Percentiles rank a stretch among this genome's conserved stretches.
Evolutionary conservation across 1,139 yeast species (phyloP).

Genomic region (Hemisphaericaspora subhashii): DNA sequence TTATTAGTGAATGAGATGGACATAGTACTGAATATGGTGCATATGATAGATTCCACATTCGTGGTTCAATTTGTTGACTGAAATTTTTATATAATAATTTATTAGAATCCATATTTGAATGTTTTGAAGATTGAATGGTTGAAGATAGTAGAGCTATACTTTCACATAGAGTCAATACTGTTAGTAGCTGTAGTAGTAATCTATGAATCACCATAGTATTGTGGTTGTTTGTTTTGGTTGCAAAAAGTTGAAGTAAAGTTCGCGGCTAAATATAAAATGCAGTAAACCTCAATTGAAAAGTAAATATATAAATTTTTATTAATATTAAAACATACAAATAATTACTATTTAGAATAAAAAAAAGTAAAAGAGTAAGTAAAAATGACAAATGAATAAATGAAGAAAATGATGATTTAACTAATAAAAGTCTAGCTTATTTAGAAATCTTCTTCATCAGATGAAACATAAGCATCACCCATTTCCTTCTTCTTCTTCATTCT

Average conservation of each 20-base stretch:
- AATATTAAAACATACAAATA: constrained; percentile 3
- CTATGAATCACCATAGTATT: background rate
- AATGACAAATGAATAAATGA: constrained; percentile 3
- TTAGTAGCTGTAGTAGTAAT: background rate
- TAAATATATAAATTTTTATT: constrained; percentile 4
- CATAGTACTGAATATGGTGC: constrained; percentile 45
- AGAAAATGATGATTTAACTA: constrained; percentile 1
- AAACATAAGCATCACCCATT: constrained; percentile 97
- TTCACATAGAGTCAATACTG: background rate
- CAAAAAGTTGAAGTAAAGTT: background rate
- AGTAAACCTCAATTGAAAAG: no score
- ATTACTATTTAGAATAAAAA: constrained; percentile 11
- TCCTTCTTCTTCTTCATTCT: constrained; percentile 99
- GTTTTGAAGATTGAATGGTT: background rate
- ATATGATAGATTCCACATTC: constrained; percentile 23
- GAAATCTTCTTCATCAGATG: constrained; percentile 80
- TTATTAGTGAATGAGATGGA: constrained; percentile 35
- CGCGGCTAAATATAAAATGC: background rate
- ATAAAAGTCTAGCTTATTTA: constrained; percentile 17
- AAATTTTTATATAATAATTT: constrained; percentile 10
- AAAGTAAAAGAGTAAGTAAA: constrained; percentile 1
- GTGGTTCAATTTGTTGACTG: constrained; percentile 3
- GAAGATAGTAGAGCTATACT: background rate
- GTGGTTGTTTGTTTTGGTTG: background rate
- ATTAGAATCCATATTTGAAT: constrained; percentile 1